phyloP scores from a whole-genome alignment of 2,329 filamentous ascomycete genomes.

The Aspergillus quadricinctus region DNA sequence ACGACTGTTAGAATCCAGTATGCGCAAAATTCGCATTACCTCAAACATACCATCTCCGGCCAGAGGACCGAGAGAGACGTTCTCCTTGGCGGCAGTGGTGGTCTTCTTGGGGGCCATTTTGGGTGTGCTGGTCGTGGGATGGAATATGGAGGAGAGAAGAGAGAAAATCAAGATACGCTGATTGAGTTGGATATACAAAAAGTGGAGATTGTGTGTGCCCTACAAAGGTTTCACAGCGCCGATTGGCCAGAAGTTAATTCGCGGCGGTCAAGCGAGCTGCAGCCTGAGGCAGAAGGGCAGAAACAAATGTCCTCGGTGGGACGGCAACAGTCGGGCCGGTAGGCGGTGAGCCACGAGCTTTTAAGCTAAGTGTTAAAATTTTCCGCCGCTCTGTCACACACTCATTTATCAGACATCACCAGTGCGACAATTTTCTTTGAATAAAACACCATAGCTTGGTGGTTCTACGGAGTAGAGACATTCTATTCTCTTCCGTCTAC shows the following conservation, averaged over 20 bases:
- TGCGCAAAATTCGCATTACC: neutral
- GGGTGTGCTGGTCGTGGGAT: conserved; percentile 43
- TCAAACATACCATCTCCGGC: conserved; percentile 77
- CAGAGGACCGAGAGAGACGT: conserved; percentile 96
- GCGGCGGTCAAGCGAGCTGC: conserved; percentile 25
- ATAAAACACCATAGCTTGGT: neutral
- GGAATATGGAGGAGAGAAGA: conserved; percentile 35
- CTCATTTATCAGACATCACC: neutral
- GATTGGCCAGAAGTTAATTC: conserved; percentile 24
- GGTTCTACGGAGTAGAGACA: neutral
- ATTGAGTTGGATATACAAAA: conserved; percentile 24
- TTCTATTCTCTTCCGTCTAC: neutral
- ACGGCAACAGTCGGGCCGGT: conserved; percentile 24
- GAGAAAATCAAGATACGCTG: conserved; percentile 19
- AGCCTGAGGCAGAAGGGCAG: conserved; percentile 13
- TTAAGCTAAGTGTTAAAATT: conserved; percentile 25
- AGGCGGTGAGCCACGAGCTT: conserved; percentile 22
- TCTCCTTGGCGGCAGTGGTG: conserved; percentile 79
- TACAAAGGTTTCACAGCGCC: conserved; percentile 19
- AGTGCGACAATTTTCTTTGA: neutral
- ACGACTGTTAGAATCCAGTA: conserved; percentile 9
- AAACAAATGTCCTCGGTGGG: neutral
- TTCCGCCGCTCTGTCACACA: neutral
- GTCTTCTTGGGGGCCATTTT: conserved; percentile 90
- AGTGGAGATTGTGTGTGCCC: conserved; percentile 35